Evolutionary conservation across 1,284 basidiomycete species (phyloP).

Genomic region (Phellopilus nigrolimitatus): DNA sequence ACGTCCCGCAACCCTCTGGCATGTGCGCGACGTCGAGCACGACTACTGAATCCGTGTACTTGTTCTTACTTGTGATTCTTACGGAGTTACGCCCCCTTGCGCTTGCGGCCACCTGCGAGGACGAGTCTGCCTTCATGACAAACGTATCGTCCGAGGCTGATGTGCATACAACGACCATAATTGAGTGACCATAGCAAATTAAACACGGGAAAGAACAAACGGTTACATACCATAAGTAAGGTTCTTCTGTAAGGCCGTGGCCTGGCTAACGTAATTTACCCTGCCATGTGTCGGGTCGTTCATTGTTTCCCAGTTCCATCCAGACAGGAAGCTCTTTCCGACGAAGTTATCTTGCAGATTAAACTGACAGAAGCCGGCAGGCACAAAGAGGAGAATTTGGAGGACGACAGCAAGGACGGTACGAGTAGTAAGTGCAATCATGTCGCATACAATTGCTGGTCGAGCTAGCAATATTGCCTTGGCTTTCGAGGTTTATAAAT

Average conservation of each 20-base stretch:
- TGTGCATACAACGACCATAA: conserved; percentile 1
- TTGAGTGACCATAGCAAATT: background rate
- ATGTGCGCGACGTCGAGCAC: conserved; percentile 52
- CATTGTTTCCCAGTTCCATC: conserved; percentile 42
- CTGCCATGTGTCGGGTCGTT: conserved; percentile 54
- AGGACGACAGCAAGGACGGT: background rate
- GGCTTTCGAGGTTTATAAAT: too few species aligned
- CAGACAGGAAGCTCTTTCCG: conserved; percentile 40
- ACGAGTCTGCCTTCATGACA: conserved; percentile 47
- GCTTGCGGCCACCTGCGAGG: conserved; percentile 30
- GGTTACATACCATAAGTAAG: conserved; percentile 40
- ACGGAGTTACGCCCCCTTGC: conserved; percentile 46
- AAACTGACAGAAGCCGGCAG: conserved; percentile 1
- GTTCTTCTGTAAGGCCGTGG: conserved; percentile 35
- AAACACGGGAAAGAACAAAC: background rate
- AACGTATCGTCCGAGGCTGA: conserved; percentile 38
- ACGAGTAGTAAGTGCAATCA: background rate
- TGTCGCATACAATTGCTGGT: background rate
- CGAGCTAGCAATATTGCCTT: background rate
- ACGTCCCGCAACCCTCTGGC: conserved; percentile 49
- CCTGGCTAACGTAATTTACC: conserved; percentile 46
- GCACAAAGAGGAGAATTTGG: background rate
- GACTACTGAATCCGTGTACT: conserved; percentile 45
- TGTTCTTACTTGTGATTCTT: conserved; percentile 41
- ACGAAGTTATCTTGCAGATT: conserved; percentile 30